Evolutionary conservation across 1,284 basidiomycete species (phyloP).

Genomic region (Leccinum angustisporum): DNA sequence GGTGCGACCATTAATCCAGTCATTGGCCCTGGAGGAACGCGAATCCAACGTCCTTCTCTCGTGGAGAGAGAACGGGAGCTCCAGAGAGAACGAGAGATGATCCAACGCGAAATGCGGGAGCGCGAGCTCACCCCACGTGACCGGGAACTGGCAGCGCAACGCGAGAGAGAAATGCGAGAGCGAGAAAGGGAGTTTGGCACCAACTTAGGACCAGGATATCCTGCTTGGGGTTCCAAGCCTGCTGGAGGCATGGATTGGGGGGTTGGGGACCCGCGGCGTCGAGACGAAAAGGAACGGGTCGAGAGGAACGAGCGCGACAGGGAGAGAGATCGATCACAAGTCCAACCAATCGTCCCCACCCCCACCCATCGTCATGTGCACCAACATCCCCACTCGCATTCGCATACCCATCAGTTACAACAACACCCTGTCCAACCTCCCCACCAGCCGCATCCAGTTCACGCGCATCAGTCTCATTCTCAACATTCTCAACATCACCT

Average conservation of each 20-base stretch:
- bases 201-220: conserved; percentile 19
- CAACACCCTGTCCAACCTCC: conserved; percentile 19
- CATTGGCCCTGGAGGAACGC: conserved; percentile 21
- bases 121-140: conserved; percentile 25
- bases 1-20: conserved; percentile 20
- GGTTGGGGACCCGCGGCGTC: conserved; percentile 30
- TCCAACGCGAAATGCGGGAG: conserved; percentile 26
- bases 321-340: conserved; percentile 33
- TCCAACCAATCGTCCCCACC: conserved; percentile 24
- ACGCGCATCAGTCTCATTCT: conserved; percentile 27
- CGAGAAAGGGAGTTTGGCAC: conserved; percentile 28
- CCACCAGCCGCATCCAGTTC: conserved; percentile 24
- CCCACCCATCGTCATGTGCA: conserved; percentile 27
- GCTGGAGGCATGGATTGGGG: conserved; percentile 29
- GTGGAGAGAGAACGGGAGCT: conserved; percentile 30
- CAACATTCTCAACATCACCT: conserved; percentile 34
- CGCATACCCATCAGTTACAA: conserved; percentile 26
- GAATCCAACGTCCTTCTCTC: conserved; percentile 29
- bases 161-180: conserved; percentile 27
- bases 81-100: conserved; percentile 25
- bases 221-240: conserved; percentile 29
- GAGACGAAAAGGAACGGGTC: conserved; percentile 31
- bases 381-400: conserved; percentile 23
- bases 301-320: conserved; percentile 28
- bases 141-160: conserved; percentile 22